Conservation (phyloP, 441 rosid genomes). For the Codiaeum variegatum region DNA sequence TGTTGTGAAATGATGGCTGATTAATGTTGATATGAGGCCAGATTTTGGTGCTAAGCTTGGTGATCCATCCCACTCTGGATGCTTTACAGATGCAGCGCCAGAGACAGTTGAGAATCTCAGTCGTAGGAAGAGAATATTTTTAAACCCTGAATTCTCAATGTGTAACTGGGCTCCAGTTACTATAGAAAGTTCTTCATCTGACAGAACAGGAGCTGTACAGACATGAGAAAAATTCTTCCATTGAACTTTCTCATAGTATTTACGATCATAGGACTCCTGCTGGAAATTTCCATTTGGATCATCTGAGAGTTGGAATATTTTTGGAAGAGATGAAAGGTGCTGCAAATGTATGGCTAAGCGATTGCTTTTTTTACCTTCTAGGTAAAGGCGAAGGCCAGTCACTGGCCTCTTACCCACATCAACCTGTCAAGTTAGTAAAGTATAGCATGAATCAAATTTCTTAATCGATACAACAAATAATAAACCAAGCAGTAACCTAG, state of each 20-base stretch:
- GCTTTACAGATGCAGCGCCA: slow-evolving; percentile 57
- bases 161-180: slow-evolving; percentile 88
- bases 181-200: slow-evolving; percentile 68
- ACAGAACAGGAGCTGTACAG: slow-evolving; percentile 84
- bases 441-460: no score
- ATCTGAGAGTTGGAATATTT: slow-evolving; percentile 72
- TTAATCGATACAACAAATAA: no score
- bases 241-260: slow-evolving; percentile 80
- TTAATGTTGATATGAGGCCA: slow-evolving; percentile 42
- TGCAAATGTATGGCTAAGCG: slow-evolving; percentile 82
- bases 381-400: slow-evolving; percentile 89
- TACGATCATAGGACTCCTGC: slow-evolving; percentile 56
- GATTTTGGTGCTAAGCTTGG: slow-evolving; percentile 71
- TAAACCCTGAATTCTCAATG: slow-evolving; percentile 80
- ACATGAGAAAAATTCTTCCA: slow-evolving; percentile 94
- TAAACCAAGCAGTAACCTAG: no score
- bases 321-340: slow-evolving; percentile 94
- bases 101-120: slow-evolving; percentile 64
- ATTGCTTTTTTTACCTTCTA: slow-evolving; percentile 87
- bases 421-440: slow-evolving; percentile 41
- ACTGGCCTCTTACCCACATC: slow-evolving; percentile 96
- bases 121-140: slow-evolving; percentile 73
- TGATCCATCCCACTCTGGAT: slow-evolving; percentile 87
- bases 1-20: slow-evolving; percentile 44
- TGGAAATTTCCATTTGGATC: slow-evolving; percentile 49